A percentile compares a stretch with the other conserved stretches of the same genome.
These are phyloP conservation scores for Spergularia bocconei DNA, from an alignment of 148 eudicot species.

Conservation along the genomic window DNA sequence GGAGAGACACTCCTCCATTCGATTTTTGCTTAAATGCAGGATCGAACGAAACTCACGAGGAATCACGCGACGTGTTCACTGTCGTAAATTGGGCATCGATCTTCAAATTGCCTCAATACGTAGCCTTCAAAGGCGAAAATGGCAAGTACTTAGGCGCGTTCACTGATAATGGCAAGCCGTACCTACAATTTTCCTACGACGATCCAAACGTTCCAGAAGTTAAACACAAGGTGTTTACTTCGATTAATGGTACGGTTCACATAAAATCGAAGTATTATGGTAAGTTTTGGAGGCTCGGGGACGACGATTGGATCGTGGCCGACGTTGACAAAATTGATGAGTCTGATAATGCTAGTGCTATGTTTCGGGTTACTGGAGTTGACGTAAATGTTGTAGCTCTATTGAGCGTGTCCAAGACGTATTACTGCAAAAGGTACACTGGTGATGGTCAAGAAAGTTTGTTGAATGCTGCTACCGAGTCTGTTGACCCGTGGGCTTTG, in stretches of 20 bases:
- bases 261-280: neutral
- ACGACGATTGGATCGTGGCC: too few relatives aligned
- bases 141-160: slow-evolving; percentile 2
- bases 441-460: neutral
- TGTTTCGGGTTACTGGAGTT: neutral
- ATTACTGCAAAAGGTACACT: neutral
- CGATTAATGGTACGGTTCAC: neutral
- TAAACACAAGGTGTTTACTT: neutral
- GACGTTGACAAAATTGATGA: too few relatives aligned
- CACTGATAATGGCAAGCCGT: neutral
- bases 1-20: neutral
- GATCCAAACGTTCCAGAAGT: slow-evolving; percentile 1
- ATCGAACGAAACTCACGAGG: neutral
- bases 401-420: neutral
- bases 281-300: too few relatives aligned
- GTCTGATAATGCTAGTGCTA: too few relatives aligned
- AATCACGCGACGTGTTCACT: slow-evolving; percentile 3
- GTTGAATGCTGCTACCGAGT: neutral
- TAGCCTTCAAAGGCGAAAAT: slow-evolving; percentile 1
- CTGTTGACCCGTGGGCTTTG: neutral
- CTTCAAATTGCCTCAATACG: neutral
- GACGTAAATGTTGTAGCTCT: neutral
- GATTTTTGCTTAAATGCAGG: neutral
- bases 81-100: slow-evolving; percentile 13
- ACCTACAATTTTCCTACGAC: neutral